These are phyloP conservation scores for Aspergillus eucalypticola DNA, from an alignment of 2,329 filamentous ascomycete genomes.

Conservation along the genomic window DNA sequence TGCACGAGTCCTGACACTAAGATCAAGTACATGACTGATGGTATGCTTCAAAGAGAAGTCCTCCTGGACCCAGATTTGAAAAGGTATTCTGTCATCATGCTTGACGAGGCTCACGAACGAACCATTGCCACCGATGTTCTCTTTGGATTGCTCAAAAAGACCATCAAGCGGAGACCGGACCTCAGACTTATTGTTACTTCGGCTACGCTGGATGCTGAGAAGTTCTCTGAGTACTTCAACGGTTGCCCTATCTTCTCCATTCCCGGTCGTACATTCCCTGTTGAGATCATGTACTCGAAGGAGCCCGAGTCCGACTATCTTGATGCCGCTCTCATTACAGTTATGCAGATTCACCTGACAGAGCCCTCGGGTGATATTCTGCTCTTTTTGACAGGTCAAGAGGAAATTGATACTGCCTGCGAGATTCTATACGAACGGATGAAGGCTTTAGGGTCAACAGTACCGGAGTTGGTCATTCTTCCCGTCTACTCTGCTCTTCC, in stretches of 20 bases:
- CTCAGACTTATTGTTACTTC: conserved; percentile 96
- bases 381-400: conserved; percentile 94
- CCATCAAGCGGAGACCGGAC: conserved; percentile 78
- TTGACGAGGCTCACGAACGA: conserved; percentile 96
- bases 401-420: conserved; percentile 94
- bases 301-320: conserved; percentile 96
- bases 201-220: conserved; percentile 93
- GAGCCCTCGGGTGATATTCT: conserved; percentile 92
- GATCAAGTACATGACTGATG: conserved; percentile 99
- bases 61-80: conserved; percentile 85
- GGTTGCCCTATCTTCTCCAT: conserved; percentile 96
- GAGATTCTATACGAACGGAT: conserved; percentile 93
- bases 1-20: conserved; percentile 82
- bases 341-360: conserved; percentile 96
- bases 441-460: conserved; percentile 87
- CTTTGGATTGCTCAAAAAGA: conserved; percentile 92
- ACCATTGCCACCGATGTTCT: conserved; percentile 95
- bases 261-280: conserved; percentile 89
- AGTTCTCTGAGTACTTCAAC: conserved; percentile 96
- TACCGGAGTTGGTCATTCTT: conserved; percentile 88
- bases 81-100: conserved; percentile 94
- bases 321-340: conserved; percentile 88
- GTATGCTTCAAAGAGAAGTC: conserved; percentile 95
- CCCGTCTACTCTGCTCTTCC: conserved; percentile 96
- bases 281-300: conserved; percentile 91